Percentiles rank a stretch among this genome's conserved stretches.
Evolutionary conservation across 352 stramenopile species (phyloP).

Genomic region (Phytopythium aichiense): DNA sequence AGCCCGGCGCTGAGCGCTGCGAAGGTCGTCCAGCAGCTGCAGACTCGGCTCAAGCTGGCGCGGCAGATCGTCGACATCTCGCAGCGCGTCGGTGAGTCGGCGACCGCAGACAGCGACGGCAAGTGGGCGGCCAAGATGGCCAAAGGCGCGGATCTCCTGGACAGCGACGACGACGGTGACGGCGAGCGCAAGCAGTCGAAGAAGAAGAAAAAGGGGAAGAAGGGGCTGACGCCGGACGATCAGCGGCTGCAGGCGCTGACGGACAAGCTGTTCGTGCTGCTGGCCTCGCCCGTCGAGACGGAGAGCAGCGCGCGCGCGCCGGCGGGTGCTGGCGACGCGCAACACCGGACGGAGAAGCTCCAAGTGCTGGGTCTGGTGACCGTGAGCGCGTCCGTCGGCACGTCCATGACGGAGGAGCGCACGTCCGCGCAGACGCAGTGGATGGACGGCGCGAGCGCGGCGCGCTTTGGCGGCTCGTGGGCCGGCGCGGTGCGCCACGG

Average conservation of each 20-base stretch:
- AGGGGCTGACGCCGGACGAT: constrained; percentile 44
- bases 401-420: constrained; percentile 46
- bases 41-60: constrained; percentile 50
- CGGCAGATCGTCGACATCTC: constrained; percentile 47
- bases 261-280: constrained; percentile 61
- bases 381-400: constrained; percentile 51
- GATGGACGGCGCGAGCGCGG: constrained; percentile 62
- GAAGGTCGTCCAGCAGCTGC: constrained; percentile 34
- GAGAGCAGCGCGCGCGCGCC: background rate
- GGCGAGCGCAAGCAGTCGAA: constrained; percentile 33
- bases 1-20: constrained; percentile 20
- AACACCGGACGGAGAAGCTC: constrained; percentile 62
- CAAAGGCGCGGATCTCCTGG: constrained; percentile 41
- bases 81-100: constrained; percentile 28
- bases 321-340: constrained; percentile 12
- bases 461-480: constrained; percentile 55
- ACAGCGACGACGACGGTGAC: constrained; percentile 35
- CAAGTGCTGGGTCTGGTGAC: constrained; percentile 54
- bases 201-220: constrained; percentile 31
- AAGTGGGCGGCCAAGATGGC: constrained; percentile 64
- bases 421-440: constrained; percentile 78
- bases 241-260: constrained; percentile 67
- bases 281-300: constrained; percentile 31
- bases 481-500: constrained; percentile 62
- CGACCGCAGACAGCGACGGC: constrained; percentile 25